Evolutionary conservation across 2,329 filamentous ascomycete species (phyloP).

Genomic region (Trichoderma citrinoviride): DNA sequence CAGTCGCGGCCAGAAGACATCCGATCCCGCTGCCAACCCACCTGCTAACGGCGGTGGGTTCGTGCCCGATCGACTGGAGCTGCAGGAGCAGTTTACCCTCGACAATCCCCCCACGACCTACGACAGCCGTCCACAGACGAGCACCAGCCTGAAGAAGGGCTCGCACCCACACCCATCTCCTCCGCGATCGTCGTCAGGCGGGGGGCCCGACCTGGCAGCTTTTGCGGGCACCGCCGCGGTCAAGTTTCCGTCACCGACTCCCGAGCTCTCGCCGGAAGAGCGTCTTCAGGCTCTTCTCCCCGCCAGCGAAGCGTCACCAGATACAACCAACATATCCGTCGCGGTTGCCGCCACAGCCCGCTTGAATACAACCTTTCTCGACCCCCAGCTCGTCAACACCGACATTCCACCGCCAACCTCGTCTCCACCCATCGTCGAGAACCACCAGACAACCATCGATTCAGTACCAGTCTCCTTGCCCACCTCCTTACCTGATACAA

Average conservation of each 20-base stretch:
- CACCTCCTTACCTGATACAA: constrained; percentile 28
- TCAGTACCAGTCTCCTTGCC: constrained; percentile 1
- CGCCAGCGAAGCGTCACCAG: constrained; percentile 37
- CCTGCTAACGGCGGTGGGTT: constrained; percentile 25
- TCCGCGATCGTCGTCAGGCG: background rate
- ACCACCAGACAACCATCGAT: constrained; percentile 7
- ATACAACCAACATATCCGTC: constrained; percentile 52
- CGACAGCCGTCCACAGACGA: constrained; percentile 36
- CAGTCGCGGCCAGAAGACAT: constrained; percentile 48
- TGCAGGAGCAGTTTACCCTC: constrained; percentile 58
- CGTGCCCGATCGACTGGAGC: constrained; percentile 45
- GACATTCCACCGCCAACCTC: constrained; percentile 33
- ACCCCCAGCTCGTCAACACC: constrained; percentile 46
- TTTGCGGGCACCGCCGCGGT: constrained; percentile 21
- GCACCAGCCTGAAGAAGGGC: constrained; percentile 30
- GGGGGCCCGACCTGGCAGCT: constrained; percentile 21
- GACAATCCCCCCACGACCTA: constrained; percentile 55
- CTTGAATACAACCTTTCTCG: constrained; percentile 53
- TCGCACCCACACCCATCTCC: constrained; percentile 12
- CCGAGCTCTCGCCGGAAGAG: constrained; percentile 47
- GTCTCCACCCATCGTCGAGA: constrained; percentile 31
- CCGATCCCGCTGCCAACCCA: constrained; percentile 33
- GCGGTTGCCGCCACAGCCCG: constrained; percentile 57
- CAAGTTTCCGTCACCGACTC: constrained; percentile 26
- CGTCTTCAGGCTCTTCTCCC: constrained; percentile 49